Conservation (phyloP, 2,329 filamentous ascomycete species). For the Endoconidiophora polonica region DNA sequence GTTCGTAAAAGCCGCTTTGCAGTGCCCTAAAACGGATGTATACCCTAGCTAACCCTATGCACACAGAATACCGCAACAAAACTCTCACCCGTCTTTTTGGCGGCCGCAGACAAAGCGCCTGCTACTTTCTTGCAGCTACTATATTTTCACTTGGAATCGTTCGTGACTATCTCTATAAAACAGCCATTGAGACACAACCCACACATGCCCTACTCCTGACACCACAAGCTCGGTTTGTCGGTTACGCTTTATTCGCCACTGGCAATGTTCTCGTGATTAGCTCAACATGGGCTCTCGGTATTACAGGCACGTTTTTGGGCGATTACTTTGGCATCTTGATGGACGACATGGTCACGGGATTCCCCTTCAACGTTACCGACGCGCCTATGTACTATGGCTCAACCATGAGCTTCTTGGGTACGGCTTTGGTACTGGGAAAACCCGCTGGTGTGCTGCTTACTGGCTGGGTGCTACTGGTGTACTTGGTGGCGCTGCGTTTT, state of each 20-base stretch:
- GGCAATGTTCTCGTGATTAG: slow-evolving; percentile 78
- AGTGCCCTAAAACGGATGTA: slow-evolving; percentile 4
- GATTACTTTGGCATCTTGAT: slow-evolving; percentile 98
- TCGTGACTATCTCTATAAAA: slow-evolving; percentile 76
- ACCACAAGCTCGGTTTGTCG: slow-evolving; percentile 41
- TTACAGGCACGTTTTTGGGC: slow-evolving; percentile 90
- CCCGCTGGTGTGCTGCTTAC: slow-evolving; percentile 72
- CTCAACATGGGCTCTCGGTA: slow-evolving; percentile 79
- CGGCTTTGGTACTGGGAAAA: slow-evolving; percentile 69
- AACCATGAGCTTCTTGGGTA: slow-evolving; percentile 81
- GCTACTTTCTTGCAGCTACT: slow-evolving; percentile 72
- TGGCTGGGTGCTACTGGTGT: slow-evolving; percentile 56
- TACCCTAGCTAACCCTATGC: slow-evolving; percentile 15
- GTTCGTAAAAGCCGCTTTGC: slow-evolving; percentile 26
- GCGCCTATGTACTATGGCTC: slow-evolving; percentile 96
- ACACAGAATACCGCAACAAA: slow-evolving; percentile 81
- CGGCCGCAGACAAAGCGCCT: slow-evolving; percentile 60
- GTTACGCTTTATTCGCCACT: slow-evolving; percentile 50
- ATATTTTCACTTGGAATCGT: slow-evolving; percentile 89
- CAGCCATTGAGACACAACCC: slow-evolving; percentile 60
- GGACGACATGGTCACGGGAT: slow-evolving; percentile 85
- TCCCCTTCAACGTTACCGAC: slow-evolving; percentile 83
- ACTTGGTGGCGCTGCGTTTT: slow-evolving; percentile 64
- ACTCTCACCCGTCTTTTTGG: slow-evolving; percentile 74
- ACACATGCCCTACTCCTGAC: slow-evolving; percentile 55